Percentiles rank a stretch among this genome's conserved stretches.
These are phyloP conservation scores for Microbotryum violaceum DNA, from an alignment of 1,284 basidiomycete species.

Conservation along the genomic window DNA sequence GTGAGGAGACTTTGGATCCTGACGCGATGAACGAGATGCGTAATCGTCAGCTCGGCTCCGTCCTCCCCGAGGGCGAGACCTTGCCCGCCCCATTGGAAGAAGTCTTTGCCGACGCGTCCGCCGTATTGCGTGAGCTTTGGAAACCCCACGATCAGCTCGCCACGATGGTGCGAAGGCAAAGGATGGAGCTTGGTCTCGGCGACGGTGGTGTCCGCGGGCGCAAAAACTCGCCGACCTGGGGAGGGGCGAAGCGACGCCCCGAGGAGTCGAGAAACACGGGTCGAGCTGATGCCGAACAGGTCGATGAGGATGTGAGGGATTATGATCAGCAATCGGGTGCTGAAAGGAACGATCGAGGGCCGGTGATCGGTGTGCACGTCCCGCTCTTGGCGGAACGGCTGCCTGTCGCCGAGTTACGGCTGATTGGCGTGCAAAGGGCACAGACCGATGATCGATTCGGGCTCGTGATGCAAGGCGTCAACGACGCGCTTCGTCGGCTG, in stretches of 20 bases:
- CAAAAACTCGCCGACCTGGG: constrained; percentile 28
- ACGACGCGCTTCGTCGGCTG: constrained; percentile 17
- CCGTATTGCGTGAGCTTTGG: constrained; percentile 25
- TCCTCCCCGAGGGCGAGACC: constrained; percentile 26
- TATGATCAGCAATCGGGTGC: constrained; percentile 17
- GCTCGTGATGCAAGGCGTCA: constrained; percentile 3
- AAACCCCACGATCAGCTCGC: constrained; percentile 25
- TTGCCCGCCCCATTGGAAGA: constrained; percentile 20
- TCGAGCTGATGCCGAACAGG: neutral
- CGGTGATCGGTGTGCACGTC: constrained; percentile 24
- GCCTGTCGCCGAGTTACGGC: too few species aligned
- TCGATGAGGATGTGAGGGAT: constrained; percentile 9
- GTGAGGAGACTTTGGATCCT: constrained; percentile 26
- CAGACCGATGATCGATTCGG: too few species aligned
- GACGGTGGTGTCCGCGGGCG: constrained; percentile 22
- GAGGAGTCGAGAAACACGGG: too few species aligned
- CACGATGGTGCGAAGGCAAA: constrained; percentile 15
- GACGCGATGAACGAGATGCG: constrained; percentile 9
- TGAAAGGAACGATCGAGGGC: constrained; percentile 23
- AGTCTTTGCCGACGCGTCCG: constrained; percentile 16
- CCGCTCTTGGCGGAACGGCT: neutral
- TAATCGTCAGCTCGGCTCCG: neutral
- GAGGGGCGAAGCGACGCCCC: constrained; percentile 7
- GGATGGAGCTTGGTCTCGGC: constrained; percentile 29
- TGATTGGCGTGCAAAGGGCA: too few species aligned